Evolutionary conservation across 1,284 basidiomycete genomes (phyloP), one percentile per base, ranked within the genome.

Genomic region (Phellopilus nigrolimitatus): DNA sequence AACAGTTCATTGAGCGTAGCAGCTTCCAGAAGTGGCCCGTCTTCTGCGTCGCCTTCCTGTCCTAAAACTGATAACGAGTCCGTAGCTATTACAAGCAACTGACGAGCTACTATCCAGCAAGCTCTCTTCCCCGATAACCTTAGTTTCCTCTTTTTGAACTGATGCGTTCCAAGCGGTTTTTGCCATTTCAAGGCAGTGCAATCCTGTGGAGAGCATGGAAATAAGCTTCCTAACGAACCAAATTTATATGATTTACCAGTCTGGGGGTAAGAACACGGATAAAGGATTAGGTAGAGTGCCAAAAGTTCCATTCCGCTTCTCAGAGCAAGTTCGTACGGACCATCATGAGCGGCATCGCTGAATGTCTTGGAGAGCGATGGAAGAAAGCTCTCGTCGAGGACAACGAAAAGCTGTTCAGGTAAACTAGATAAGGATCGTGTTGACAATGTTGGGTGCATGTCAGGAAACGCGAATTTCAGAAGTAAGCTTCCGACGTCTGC

Each of bases 261-360:
- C 59, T 88, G 84, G 25, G 87, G 87, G 63, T 87, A 88, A 58
- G 81, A 81, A 3, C 66, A 67, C 1, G 87, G 84, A 61, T 90
- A 90, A 28, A 88, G 66, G 50, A 84, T 60, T 5, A 73, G 59
- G 63, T 90, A 89, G 7, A 85, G 66, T 1, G 81, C 80, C 10
- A 87, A 67, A 15, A 88, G 66, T 1, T 75, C 74, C 24, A 72
- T 60, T 7, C 87, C 86, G 13, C 68, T 64, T 19, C 72, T 60
- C n/a, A 84, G 59, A 0, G 86, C 84, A 12, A 65, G 56, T 13
- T 68, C 64, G 55, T 77, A 79, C 2, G 70, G 66, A 3, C 78
- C 78, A 48, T 84, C 80, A 60, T 89, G 85, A 12, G 85, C 82
- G 24, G 77, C 65, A 50, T 68, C 66, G 59, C 82, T 83, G 66